These are phyloP conservation scores for Calamus simplicifolius DNA, from an alignment of 176 grass and related monocot species.

Conservation along the genomic window DNA sequence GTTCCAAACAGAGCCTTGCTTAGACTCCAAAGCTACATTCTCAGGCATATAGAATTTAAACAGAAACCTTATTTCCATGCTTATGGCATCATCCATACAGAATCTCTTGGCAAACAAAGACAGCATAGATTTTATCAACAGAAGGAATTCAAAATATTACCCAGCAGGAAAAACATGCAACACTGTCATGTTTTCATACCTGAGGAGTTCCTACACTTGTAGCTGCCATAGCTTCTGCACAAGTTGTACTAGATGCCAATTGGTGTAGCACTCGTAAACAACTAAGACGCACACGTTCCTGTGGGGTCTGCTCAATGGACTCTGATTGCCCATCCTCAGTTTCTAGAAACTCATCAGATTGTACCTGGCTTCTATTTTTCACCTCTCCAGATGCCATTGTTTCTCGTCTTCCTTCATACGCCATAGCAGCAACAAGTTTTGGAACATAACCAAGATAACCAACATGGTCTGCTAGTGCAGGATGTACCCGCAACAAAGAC, in stretches of 20 bases:
- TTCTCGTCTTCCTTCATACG: slow-evolving; percentile 84
- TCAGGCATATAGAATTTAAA: no score
- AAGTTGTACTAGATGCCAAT: slow-evolving; percentile 91
- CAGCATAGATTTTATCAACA: no score
- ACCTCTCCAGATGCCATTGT: slow-evolving; percentile 69
- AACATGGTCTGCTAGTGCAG: slow-evolving; percentile 94
- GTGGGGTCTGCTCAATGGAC: slow-evolving; percentile 46
- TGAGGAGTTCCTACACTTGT: slow-evolving; percentile 98
- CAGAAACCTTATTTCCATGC: no score
- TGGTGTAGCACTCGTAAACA: slow-evolving; percentile 94
- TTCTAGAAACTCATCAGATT: slow-evolving; percentile 34
- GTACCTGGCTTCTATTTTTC: slow-evolving; percentile 28
- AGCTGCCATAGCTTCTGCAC: slow-evolving; percentile 98
- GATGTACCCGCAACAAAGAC: slow-evolving; percentile 92
- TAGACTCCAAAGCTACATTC: no score
- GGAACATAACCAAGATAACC: slow-evolving; percentile 99
- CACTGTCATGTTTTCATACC: slow-evolving; percentile 33
- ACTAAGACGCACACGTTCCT: slow-evolving; percentile 96
- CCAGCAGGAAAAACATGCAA: neutral
- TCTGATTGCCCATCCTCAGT: slow-evolving; percentile 33
- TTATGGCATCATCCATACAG: no score
- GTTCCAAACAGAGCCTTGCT: no score
- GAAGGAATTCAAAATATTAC: neutral
- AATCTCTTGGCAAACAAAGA: no score
- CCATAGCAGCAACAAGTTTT: slow-evolving; percentile 92